Evolutionary conservation across 139 green algal species (phyloP), one percentile per base, ranked within the genome.

Genomic region (Limnomonas spitsbergensis): DNA sequence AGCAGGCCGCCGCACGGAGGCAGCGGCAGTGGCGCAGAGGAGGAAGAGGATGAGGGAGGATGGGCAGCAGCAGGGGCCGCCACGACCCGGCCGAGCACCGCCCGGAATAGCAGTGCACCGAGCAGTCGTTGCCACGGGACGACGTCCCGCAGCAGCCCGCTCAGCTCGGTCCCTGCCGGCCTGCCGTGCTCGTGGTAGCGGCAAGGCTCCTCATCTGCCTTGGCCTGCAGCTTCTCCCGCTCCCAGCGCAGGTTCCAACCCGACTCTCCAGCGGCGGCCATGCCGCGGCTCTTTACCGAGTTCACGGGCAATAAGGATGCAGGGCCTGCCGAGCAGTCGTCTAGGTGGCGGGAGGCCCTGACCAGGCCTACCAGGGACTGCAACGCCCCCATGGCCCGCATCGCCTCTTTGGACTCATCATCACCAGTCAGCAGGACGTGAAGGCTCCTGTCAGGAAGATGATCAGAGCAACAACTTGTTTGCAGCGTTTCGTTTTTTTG

Each of bases 351-450:
- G 38, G 67, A 56, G 34, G 77, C 39, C 29, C 75, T 32, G 2
- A 85, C 39, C 4, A 75, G 7, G 14, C 71, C 70, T 1, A 81
- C 69, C n/a, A 85, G 53, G 1, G 77, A 37, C 1, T 70, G n/a
- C 34, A 81, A 75, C 39, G 40, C 66, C 1, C 84, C 84, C 0
- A 74, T 38, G 24, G 38, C 38, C 2, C 84, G 61, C 53, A 89
- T 56, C 42, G 70, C 37, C 54, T 88, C 75, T 42, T 80, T 81
- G 42, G 81, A 67, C 9, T 29, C 29, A 26, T 84, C 76, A 39
- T 87, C 77, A 24, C 66, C 81, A 29, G 71, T 53, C 27, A 71
- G 56, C 54, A 87, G 66, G 35, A 87, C 76, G 66, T 87, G 85
- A 7, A 89, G 61, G 14, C 54, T 80, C 38, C 85, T 86, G 75